Base-by-base conservation (phyloP, 1,284 basidiomycete genomes). In the Puccinia sorghi region DNA sequence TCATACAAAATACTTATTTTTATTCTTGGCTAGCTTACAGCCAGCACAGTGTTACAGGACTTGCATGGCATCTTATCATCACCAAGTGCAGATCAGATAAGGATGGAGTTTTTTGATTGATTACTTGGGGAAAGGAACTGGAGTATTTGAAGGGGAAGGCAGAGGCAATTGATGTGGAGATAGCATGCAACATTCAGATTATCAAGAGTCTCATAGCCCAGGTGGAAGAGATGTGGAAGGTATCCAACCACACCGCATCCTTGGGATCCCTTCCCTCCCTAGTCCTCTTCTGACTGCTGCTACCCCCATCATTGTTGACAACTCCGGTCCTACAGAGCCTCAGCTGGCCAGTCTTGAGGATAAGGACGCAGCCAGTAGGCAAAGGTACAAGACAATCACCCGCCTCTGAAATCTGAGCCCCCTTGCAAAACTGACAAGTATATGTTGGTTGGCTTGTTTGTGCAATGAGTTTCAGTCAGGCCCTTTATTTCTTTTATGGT, bases 391-490 rank as follows among this genome's bases (percentile, higher is more conserved):
- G 32, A 15, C 6, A 32, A 39, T 17, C 12, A 17, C 7, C 9
- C 15, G 32, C 13, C 13, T 32, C 32, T 20, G 3, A 17, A 32
- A 8, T n/a, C 57, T 27, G 9, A 17, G n/a, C 22, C 54, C 4
- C 25, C 32, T 13, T 61, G 32, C 32, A 1, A 37, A 63, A 43
- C 57, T 39, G 89, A 89, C 32, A 90, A 91, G 72, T 99, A 98
- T 84, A 93, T 96, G 83, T 88, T 99, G 56, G 94, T 93, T 0
- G 93, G 93, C 15, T 95, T 98, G 15, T 99, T 98, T 86, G 93
- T 98, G 82, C 96, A 99, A 85, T 90, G 96, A 54, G 94, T 57
- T 72, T 81, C 82, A 81, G 41, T 3, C 27, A 8, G 39, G 50
- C n/a, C 52, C 43, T 15, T 79, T 57, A 22, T 27, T 46, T 63